Base-by-base conservation (phyloP, 1,284 basidiomycete genomes). In the Sporisorium reilianum region DNA sequence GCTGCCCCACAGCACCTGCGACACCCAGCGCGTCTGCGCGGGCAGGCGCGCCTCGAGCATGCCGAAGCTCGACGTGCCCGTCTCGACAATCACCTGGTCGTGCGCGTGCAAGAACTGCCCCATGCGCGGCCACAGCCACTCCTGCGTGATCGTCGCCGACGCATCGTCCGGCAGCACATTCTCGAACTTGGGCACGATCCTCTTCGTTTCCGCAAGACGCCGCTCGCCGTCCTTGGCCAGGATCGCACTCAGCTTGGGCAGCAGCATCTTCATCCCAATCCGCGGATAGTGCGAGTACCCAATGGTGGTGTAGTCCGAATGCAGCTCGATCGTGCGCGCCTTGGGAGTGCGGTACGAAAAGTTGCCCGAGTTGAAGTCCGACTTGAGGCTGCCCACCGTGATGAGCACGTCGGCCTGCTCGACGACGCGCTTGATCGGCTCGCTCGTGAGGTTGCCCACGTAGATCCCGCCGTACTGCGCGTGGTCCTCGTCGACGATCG, bases 331-430 rank as follows among this genome's bases (percentile, higher is more conserved):
- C 14, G 84, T 83, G 62, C 84, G 66, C 49, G 79, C 45, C 75
- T 55, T 60, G 32, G 64, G 58, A 40, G 32, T 79, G 20, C 63
- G 53, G 54, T 62, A 72, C 55, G 50, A 54, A 52, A 80, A 93
- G 85, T 91, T 91, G 48, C 92, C 93, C 18, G 91, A 92, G 84
- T 98, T 97, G 88, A 95, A 97, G 85, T 98, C 96, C 64, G 89
- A 91, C 86, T 90, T 90, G 52, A 97, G 86, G 0, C 88, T 87
- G 22, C 95, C 95, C 65, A 97, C 87, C 40, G 91, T 92, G 32
- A 98, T 86, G 63, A 95, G 90, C 54, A 97, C 88, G 80, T 93
- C 94, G 11, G 94, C 90, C 2, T 85, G 87, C 85, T 97, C 94
- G 36, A 97, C 90, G 66, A 89, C 90, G 56, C 92, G 88, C 83